A percentile compares a stretch with the other conserved stretches of the same genome.
Conservation (phyloP, 768 basidiomycete genomes). For the Coprinopsis cinerea region DNA sequence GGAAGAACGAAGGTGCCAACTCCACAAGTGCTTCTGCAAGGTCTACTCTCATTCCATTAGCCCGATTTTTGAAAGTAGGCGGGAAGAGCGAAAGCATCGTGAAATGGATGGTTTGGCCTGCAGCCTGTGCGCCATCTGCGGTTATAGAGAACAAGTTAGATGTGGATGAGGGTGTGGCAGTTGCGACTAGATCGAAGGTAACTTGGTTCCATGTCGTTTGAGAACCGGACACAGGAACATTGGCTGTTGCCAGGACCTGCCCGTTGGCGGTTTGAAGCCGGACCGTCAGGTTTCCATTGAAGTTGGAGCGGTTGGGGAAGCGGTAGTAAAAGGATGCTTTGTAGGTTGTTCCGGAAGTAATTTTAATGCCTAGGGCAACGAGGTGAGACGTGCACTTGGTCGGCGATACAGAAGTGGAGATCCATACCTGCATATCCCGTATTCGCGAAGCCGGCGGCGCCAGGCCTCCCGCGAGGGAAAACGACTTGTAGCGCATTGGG, state of each 20-base stretch:
- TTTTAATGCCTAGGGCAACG: conserved; percentile 42
- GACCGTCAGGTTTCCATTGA: conserved; percentile 35
- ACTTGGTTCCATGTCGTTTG: conserved; percentile 49
- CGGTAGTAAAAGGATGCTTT: conserved; percentile 56
- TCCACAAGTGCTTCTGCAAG: conserved; percentile 42
- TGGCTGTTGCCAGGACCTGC: conserved; percentile 34
- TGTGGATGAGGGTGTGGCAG: conserved; percentile 30
- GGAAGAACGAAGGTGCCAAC: conserved; percentile 39
- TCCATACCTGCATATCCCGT: conserved; percentile 48
- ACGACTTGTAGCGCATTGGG: conserved; percentile 55
- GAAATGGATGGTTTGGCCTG: conserved; percentile 46
- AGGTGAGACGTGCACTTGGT: background rate
- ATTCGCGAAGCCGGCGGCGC: conserved; percentile 50
- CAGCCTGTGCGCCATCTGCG: conserved; percentile 34
- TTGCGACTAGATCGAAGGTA: conserved; percentile 35
- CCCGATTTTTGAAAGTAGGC: conserved; percentile 55
- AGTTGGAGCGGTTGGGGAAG: conserved; percentile 40
- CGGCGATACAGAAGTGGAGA: background rate
- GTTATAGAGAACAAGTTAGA: conserved; percentile 51
- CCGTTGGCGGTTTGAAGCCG: conserved; percentile 42
- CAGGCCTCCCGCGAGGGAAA: conserved; percentile 34
- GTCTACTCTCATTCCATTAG: conserved; percentile 58
- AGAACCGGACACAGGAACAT: conserved; percentile 32
- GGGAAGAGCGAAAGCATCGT: conserved; percentile 63
- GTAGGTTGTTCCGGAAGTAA: conserved; percentile 47